Conservation (phyloP, 805 yeast species). For the Candida silvicultrix region DNA sequence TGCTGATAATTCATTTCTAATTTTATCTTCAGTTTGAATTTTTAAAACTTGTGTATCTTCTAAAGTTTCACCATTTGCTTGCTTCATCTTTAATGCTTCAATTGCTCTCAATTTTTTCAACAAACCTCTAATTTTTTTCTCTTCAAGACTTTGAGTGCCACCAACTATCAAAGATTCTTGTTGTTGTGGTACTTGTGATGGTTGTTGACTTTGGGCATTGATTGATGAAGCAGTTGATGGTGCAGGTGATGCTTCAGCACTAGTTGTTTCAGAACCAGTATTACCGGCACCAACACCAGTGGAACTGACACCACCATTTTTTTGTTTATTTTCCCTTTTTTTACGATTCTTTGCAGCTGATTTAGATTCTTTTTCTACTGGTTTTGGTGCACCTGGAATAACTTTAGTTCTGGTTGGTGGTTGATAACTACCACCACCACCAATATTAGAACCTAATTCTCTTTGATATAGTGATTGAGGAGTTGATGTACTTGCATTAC, state of each 20-base stretch:
- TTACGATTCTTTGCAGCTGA: constrained; percentile 69
- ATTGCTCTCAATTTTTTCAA: constrained; percentile 95
- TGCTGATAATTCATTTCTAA: constrained; percentile 63
- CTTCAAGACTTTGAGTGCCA: constrained; percentile 70
- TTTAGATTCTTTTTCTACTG: constrained; percentile 44
- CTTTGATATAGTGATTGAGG: constrained; percentile 50
- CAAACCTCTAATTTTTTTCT: constrained; percentile 85
- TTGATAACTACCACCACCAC: constrained; percentile 17
- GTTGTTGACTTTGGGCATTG: constrained; percentile 10
- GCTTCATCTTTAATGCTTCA: constrained; percentile 80
- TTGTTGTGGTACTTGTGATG: constrained; percentile 4
- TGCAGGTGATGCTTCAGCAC: constrained; percentile 6
- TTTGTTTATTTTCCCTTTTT: constrained; percentile 61
- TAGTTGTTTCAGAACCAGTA: constrained; percentile 7
- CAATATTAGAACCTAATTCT: constrained; percentile 33
- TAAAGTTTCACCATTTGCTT: constrained; percentile 73
- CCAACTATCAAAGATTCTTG: constrained; percentile 43
- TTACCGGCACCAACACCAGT: no score
- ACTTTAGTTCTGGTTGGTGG: constrained; percentile 32
- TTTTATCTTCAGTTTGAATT: constrained; percentile 79
- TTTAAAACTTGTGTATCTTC: constrained; percentile 92
- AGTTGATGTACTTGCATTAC: constrained; percentile 20
- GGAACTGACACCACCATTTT: no score
- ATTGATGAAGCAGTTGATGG: constrained; percentile 10
- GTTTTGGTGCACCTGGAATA: constrained; percentile 55